A percentile compares a stretch with the other conserved stretches of the same genome.
Evolutionary conservation across 768 basidiomycete genomes (phyloP).

Genomic region (Boletales sp.): DNA sequence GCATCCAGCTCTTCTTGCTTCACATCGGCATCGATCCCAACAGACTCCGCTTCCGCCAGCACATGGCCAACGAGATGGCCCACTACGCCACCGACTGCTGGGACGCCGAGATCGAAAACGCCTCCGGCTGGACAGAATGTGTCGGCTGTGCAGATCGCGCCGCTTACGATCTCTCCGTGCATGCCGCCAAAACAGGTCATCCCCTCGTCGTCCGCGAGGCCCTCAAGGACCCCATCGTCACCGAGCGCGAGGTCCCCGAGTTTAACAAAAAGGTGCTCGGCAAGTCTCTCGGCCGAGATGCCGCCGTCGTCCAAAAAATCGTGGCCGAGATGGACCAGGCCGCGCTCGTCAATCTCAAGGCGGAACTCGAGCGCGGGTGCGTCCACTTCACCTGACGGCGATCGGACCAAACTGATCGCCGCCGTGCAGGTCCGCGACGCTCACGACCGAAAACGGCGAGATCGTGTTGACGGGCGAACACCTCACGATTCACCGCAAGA

Average conservation of each 20-base stretch:
- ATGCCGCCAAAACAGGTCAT: constrained; percentile 78
- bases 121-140: constrained; percentile 90
- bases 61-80: constrained; percentile 99
- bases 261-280: constrained; percentile 89
- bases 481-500: constrained; percentile 76
- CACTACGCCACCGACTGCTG: constrained; percentile 99
- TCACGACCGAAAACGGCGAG: constrained; percentile 60
- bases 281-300: constrained; percentile 84
- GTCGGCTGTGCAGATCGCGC: constrained; percentile 98
- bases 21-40: constrained; percentile 86
- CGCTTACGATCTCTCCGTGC: constrained; percentile 93
- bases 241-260: constrained; percentile 73
- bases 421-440: constrained; percentile 45
- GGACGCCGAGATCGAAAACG: constrained; percentile 97
- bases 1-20: constrained; percentile 84
- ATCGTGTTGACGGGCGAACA: constrained; percentile 71
- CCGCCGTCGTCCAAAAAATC: constrained; percentile 57
- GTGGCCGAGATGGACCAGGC: constrained; percentile 67
- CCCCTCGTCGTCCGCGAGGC: constrained; percentile 83
- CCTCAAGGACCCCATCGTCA: constrained; percentile 79
- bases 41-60: constrained; percentile 91
- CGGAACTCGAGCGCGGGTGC: constrained; percentile 66
- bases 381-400: constrained; percentile 30
- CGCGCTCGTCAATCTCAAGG: constrained; percentile 61
- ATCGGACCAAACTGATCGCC: neutral